Evolutionary conservation across 371 early-diverging fungal genomes (phyloP).

Genomic region (Phascolomyces articulosus): DNA sequence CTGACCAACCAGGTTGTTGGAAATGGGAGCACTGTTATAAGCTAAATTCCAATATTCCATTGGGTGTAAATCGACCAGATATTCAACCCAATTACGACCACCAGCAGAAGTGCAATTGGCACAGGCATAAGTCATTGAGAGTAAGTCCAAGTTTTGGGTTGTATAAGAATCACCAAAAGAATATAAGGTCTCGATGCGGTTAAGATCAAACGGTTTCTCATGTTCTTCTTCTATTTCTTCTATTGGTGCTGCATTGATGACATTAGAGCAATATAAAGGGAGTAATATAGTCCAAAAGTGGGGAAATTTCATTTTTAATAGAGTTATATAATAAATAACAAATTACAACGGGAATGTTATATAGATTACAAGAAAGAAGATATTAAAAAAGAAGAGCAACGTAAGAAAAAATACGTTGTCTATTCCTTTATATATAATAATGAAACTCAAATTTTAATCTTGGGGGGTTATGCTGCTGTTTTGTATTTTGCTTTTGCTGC

Average conservation of each 20-base stretch:
- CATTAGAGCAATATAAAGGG: not conserved
- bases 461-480: no score
- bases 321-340: no score
- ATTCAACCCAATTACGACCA: conserved; percentile 45
- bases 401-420: no score
- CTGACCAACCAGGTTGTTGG: conserved; percentile 30
- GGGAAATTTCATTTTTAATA: no score
- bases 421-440: no score
- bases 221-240: not conserved
- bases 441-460: no score
- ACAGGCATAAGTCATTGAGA: conserved; percentile 29
- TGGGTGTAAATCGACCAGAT: conserved; percentile 21
- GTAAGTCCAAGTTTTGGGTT: conserved; percentile 31
- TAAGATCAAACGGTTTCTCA: conserved; percentile 15
- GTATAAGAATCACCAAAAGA: conserved; percentile 49
- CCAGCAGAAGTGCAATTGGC: conserved; percentile 39
- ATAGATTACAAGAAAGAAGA: no score
- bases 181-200: conserved; percentile 26
- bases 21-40: conserved; percentile 40
- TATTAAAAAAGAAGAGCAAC: no score
- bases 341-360: no score
- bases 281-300: no score
- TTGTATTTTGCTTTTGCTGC: no score
- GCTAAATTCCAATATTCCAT: conserved; percentile 44
- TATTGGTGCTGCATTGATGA: not conserved